phyloP scores from a whole-genome alignment of 1,139 yeast genomes.

The Yamadazyma siamensis region DNA sequence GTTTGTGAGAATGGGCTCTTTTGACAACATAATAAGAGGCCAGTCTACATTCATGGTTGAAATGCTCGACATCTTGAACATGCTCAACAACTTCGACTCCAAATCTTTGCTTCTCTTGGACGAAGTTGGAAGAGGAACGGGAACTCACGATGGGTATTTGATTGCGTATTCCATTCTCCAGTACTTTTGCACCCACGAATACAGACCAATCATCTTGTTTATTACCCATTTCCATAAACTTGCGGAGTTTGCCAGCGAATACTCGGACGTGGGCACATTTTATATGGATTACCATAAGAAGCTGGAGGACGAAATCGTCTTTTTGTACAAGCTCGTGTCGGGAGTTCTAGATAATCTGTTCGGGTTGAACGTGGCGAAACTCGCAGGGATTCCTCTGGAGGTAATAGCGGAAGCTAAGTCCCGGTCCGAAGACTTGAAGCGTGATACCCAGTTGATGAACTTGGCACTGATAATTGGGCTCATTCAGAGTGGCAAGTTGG shows the following conservation, averaged over 20 bases:
- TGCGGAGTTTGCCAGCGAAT: conserved; percentile 46
- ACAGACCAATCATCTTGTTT: conserved; percentile 61
- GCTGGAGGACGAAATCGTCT: conserved; percentile 43
- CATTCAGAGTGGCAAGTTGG: conserved; percentile 2
- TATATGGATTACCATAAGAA: conserved; percentile 72
- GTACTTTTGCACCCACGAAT: conserved; percentile 48
- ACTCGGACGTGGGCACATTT: conserved; percentile 48
- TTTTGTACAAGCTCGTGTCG: conserved; percentile 55
- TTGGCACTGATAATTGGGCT: conserved; percentile 2
- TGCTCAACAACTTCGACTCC: conserved; percentile 42
- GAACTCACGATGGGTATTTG: conserved; percentile 86
- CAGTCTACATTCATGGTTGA: conserved; percentile 79
- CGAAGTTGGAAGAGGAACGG: conserved; percentile 86
- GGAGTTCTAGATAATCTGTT: conserved; percentile 68
- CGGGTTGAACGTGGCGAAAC: conserved; percentile 75
- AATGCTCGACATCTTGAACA: conserved; percentile 60
- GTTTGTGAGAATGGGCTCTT: conserved; percentile 66
- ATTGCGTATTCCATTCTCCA: conserved; percentile 76
- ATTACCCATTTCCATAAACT: conserved; percentile 88
- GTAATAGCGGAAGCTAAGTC: conserved; percentile 49
- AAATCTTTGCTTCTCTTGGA: conserved; percentile 69
- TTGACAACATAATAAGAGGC: conserved; percentile 64
- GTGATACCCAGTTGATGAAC: conserved; percentile 20
- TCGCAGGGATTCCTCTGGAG: conserved; percentile 57
- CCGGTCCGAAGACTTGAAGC: conserved; percentile 43